These are phyloP conservation scores for Ciborinia camelliae DNA, from an alignment of 2,329 filamentous ascomycete genomes.

Conservation along the genomic window DNA sequence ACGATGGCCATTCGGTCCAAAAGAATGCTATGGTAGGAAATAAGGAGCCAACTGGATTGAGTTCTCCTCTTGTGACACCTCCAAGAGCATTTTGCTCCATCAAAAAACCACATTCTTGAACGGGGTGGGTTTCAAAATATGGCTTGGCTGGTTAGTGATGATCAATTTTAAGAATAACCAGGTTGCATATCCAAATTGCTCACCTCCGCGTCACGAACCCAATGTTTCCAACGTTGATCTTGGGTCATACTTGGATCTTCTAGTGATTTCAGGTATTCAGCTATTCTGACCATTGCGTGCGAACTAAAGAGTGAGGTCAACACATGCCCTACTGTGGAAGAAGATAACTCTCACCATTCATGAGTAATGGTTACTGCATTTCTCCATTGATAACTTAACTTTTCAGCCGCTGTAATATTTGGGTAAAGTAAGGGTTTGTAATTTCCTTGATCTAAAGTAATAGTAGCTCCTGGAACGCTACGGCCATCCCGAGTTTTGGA, in stretches of 20 bases:
- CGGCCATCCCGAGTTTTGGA: neutral
- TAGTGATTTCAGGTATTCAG: neutral
- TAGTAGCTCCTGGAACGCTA: neutral
- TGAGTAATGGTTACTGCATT: conserved; percentile 2
- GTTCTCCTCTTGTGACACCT: neutral
- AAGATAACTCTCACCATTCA: neutral
- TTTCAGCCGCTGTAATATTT: neutral
- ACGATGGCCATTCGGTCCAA: conserved; percentile 1
- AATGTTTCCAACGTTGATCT: neutral
- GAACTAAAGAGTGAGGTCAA: neutral
- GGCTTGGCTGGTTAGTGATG: neutral
- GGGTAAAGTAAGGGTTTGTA: neutral
- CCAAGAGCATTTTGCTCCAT: conserved; percentile 1
- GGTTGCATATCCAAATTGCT: neutral
- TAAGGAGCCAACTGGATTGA: neutral
- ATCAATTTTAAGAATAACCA: neutral
- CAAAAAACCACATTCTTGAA: neutral
- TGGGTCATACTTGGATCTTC: too few relatives aligned
- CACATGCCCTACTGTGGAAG: neutral
- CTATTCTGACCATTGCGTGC: neutral
- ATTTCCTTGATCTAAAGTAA: neutral
- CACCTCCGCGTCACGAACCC: neutral
- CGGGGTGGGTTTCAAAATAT: neutral
- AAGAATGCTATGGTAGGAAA: neutral
- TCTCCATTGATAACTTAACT: conserved; percentile 6